Evolutionary conservation across 495 filamentous ascomycete species (phyloP).

Genomic region (Neurospora sp.): DNA sequence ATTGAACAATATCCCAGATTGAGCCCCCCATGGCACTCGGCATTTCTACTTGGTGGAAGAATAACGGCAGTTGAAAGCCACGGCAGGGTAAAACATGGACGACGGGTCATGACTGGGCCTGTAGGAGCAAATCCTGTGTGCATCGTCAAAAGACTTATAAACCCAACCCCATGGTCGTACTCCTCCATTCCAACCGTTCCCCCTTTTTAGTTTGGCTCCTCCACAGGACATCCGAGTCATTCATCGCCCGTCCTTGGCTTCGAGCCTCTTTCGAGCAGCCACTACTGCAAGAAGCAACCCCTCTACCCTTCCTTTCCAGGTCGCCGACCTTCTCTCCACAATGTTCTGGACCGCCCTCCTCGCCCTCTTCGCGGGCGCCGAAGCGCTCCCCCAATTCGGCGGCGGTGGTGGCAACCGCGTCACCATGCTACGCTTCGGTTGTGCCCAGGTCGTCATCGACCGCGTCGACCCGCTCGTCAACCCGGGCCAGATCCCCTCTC

Average conservation of each 20-base stretch:
- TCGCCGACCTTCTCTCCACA: slow-evolving; percentile 1
- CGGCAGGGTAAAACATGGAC: not conserved
- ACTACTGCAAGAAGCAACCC: not conserved
- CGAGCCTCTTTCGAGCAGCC: not conserved
- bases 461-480: slow-evolving; percentile 35
- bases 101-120: no score
- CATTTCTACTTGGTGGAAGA: slow-evolving; percentile 1
- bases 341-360: slow-evolving; percentile 32
- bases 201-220: not conserved
- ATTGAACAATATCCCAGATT: slow-evolving; percentile 1
- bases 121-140: no score
- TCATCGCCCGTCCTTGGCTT: not conserved
- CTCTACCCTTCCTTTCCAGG: not conserved
- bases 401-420: slow-evolving; percentile 16
- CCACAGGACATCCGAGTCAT: not conserved
- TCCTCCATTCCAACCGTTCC: not conserved
- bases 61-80: slow-evolving; percentile 2
- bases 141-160: not conserved
- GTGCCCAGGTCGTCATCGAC: slow-evolving; percentile 34
- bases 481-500: slow-evolving; percentile 27
- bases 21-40: slow-evolving; percentile 3
- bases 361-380: slow-evolving; percentile 24
- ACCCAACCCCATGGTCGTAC: not conserved
- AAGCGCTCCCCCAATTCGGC: slow-evolving; percentile 29
- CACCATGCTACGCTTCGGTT: slow-evolving; percentile 41